Evolutionary conservation across 495 filamentous ascomycete genomes (phyloP), one percentile per base, ranked within the genome.

Genomic region (Xylaria castorea): DNA sequence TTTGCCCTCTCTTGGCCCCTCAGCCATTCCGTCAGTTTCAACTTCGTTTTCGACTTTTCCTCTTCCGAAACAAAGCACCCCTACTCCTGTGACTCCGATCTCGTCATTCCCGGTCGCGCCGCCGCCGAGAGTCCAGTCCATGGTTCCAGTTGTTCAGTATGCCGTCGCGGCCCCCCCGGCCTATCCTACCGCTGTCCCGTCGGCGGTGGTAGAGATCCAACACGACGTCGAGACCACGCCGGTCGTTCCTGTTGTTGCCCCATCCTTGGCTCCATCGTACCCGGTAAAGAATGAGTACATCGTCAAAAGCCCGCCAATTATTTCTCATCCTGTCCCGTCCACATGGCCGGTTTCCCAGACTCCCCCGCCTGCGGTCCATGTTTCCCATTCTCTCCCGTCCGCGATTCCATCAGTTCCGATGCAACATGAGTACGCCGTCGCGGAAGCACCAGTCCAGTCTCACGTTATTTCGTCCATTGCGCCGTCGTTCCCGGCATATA

Each of bases 31-130:
- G 0, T 38, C 65, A 1, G 5, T 53, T 38, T 40, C 65, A n/a
- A 34, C 27, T 36, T 7, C 44, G 44, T 16, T n/a, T 36, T 46
- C 64, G 34, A 22, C 48, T 25, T 8, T 27, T 27, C 42, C n/a
- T 6, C 0, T 12, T 55, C 2, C 22, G 51, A 32, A 34, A 2
- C 53, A 16, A 32, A 27, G n/a, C n/a, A n/a, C n/a, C n/a, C n/a
- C 3, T 12, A 18, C n/a, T 38, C 58, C 34, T 14, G 12, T 34
- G 5, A 16, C 34, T 22, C 34, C 66, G n/a, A 34, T 25, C 27
- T 57, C 66, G 32, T 8, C 66, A 22, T 69, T 69, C 53, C 66
- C 66, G 4, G 66, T 69, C 18, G 51, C 48, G 3, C 66, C 66
- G 4, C 53, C 40, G 27, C 66, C 51, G 25, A 69, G n/a, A 32